phyloP scores from a whole-genome alignment of 1,139 yeast species.

The Debaryomyces coudertii region DNA sequence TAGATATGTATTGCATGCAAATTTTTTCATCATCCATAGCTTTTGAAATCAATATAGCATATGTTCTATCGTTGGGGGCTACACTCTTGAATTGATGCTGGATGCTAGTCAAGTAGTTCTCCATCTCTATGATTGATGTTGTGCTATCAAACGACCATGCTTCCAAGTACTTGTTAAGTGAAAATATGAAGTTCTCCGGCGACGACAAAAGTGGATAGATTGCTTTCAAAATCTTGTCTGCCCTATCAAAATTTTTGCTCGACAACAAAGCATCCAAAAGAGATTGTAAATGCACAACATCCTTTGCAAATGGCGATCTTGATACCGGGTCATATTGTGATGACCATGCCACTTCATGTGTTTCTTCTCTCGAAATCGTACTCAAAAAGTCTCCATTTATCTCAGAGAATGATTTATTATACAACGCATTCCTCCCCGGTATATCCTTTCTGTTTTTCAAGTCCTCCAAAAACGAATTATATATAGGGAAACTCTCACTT shows the following conservation, averaged over 20 bases:
- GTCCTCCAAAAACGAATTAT: constrained; percentile 19
- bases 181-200: constrained; percentile 36
- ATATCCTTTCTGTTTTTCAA: constrained; percentile 16
- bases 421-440: constrained; percentile 15
- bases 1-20: constrained; percentile 13
- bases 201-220: constrained; percentile 47
- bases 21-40: constrained; percentile 25
- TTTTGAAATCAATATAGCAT: constrained; percentile 42
- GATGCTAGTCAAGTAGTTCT: constrained; percentile 31
- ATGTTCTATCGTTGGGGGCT: constrained; percentile 48
- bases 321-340: constrained; percentile 48
- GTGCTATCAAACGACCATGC: constrained; percentile 34
- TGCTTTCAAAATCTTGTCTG: constrained; percentile 66
- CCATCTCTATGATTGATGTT: constrained; percentile 31
- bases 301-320: constrained; percentile 54
- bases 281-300: constrained; percentile 70
- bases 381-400: constrained; percentile 21
- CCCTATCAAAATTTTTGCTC: constrained; percentile 69
- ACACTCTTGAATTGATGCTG: constrained; percentile 32
- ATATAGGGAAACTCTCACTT: constrained; percentile 16
- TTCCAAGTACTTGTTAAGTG: constrained; percentile 44
- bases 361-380: constrained; percentile 22
- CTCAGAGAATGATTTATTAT: constrained; percentile 28
- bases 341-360: constrained; percentile 35
- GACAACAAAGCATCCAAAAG: constrained; percentile 79